Evolutionary conservation across 805 yeast genomes (phyloP), one percentile per base, ranked within the genome.

Genomic region (Yamadazyma takamatsuzukensis): DNA sequence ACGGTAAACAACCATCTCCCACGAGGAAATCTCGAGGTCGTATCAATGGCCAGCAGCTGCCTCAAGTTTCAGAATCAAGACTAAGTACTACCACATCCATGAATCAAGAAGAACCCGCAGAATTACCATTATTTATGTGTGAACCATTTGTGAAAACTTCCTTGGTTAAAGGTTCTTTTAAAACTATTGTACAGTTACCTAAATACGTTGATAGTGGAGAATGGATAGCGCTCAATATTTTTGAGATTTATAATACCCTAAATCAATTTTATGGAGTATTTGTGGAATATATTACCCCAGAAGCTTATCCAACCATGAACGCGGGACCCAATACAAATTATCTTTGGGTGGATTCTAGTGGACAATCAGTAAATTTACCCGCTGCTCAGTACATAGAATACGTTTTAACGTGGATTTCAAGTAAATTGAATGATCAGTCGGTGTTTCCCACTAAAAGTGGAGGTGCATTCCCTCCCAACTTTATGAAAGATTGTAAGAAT

Each of bases 91-190:
- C n/a, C n/a, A n/a, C n/a, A n/a, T n/a, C n/a, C n/a, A n/a, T n/a
- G 21, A 25, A 8, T 19, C n/a, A 26, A 21, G 15, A 25, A 13
- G 36, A 34, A 17, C 8, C 31, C 3, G 43, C 37, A 15, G 37
- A 43, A 18, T 40, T 54, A 22, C 87, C 88, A 4, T 62, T 93
- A 34, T 93, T 89, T 51, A 55, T 93, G 45, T 80, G 93, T 51
- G 96, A 89, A 47, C 97, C 97, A 10, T 93, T 84, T 56, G 93
- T 89, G 4, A 80, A 89, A 41, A 86, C 97, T 0, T 95, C 97
- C 0, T 65, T 93, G 21, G 98, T 94, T 13, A 93, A 90, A 53
- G 99, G 99, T 12, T 84, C 96, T 0, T 93, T 88, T 65, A 88
- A 85, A 51, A 89, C 98, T 1, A 93, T 93, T 44, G 97, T 93